These are phyloP conservation scores for Rhamnella rubrinervis DNA, from an alignment of 331 rosid genomes.

Conservation along the genomic window DNA sequence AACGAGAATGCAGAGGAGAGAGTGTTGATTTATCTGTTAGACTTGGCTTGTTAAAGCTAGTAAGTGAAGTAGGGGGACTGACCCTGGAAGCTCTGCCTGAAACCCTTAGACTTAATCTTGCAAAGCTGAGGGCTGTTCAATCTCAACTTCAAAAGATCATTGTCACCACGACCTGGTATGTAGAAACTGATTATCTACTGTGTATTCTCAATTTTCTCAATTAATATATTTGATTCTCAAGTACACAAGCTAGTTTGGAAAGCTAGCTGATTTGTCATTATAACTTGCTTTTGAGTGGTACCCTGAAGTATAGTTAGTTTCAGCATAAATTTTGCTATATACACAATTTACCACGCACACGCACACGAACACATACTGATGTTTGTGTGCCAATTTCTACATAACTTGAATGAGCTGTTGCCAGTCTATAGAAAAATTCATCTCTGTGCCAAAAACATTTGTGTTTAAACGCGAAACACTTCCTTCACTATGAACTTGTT, in stretches of 20 bases:
- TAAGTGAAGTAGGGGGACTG: conserved; percentile 64
- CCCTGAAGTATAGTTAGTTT: no score
- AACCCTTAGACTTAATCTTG: conserved; percentile 66
- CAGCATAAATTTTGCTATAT: background rate
- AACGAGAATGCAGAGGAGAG: conserved; percentile 74
- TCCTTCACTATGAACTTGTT: background rate
- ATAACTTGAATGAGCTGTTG: no score
- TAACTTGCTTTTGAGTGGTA: no score
- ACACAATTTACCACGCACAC: background rate
- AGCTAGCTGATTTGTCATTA: background rate
- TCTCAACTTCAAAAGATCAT: conserved; percentile 83
- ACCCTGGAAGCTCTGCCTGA: conserved; percentile 65
- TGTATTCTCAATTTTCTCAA: background rate
- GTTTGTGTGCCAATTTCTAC: no score
- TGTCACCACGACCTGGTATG: conserved; percentile 70
- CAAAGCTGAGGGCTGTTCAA: conserved; percentile 81
- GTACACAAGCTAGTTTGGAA: background rate
- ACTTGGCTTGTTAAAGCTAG: conserved; percentile 79
- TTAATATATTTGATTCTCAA: background rate
- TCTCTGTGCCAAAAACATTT: no score
- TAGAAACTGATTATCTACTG: background rate
- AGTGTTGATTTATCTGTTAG: conserved; percentile 65
- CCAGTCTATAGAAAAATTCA: no score
- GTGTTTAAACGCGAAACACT: no score
- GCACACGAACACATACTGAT: background rate